Base-by-base conservation (phyloP, 495 filamentous ascomycete species). In the Penicillium waksmanii region DNA sequence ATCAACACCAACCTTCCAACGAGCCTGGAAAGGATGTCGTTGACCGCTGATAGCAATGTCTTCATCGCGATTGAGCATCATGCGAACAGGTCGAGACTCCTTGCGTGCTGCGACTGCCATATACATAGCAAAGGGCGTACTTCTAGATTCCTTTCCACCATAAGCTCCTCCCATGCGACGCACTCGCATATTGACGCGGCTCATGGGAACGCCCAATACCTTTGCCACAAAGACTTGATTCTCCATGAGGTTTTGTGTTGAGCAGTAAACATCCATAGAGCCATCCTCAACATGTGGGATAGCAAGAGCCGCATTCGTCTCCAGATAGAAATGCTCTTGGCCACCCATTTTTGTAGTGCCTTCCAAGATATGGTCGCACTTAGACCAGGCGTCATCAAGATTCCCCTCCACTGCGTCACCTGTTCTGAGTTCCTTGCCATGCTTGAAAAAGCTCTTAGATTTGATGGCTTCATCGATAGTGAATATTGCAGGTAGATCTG, bases 41-140 rank as follows among this genome's bases (percentile, higher is more conserved):
- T 44, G 42, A 44, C 42, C 42, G 17, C 42, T 44, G 42, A 44
- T 44, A 10, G 42, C 42, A 44, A 44, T 44, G 42, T 44, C 42
- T 44, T 44, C 42, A 19, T 44, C 42, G 17, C 42, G 42, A 44
- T 44, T 44, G n/a, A 44, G 42, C 42, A 44, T 44, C 42, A 44
- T 44, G 42, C 42, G 42, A 8, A 44, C 42, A 18, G 42, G 42
- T 19, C 42, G 42, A 44, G 42, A 44, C n/a, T 18, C n/a, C 42
- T 44, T 44, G n/a, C 42, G 42, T 44, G 42, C 42, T 18, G 42
- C 42, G 17, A 44, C 42, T n/a, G 42, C 42, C 42, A 44, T 44
- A 44, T 44, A 44, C 42, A 44, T 44, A 19, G 42, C 42, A 5
- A 44, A 18, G 8, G 42, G 42, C 15, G 42, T 44, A 3, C 42